These are phyloP conservation scores for Suillus placidus DNA, from an alignment of 768 basidiomycete species.

Conservation along the genomic window DNA sequence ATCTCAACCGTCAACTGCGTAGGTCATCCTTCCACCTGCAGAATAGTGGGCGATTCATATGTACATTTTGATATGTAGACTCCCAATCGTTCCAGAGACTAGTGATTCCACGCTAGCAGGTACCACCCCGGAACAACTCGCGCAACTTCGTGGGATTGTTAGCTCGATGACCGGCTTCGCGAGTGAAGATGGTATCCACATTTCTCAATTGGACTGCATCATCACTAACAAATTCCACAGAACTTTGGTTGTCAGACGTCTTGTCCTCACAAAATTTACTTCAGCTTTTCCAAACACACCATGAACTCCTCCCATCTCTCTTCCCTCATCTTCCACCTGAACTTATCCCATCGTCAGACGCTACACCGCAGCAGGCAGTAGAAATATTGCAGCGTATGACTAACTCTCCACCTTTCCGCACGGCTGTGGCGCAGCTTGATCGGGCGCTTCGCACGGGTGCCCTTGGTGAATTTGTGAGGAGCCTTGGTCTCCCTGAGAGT, in stretches of 20 bases:
- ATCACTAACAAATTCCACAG: conserved; percentile 10
- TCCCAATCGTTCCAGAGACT: background rate
- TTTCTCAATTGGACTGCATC: conserved; percentile 4
- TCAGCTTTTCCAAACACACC: conserved; percentile 71
- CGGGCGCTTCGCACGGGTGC: conserved; percentile 83
- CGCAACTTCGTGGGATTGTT: conserved; percentile 59
- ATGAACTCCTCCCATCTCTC: conserved; percentile 66
- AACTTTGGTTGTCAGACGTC: conserved; percentile 73
- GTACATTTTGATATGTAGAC: background rate
- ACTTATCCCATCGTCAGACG: conserved; percentile 66
- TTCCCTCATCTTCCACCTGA: conserved; percentile 85
- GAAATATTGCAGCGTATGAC: conserved; percentile 77
- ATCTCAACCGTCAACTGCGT: conserved; percentile 36
- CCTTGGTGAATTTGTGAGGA: conserved; percentile 71
- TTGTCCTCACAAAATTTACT: conserved; percentile 72
- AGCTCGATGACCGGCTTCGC: conserved; percentile 44
- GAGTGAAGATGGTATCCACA: conserved; percentile 13
- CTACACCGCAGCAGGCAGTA: conserved; percentile 31
- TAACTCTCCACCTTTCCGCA: conserved; percentile 81
- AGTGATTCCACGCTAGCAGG: conserved; percentile 13
- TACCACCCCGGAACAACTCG: conserved; percentile 65
- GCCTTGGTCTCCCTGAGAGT: conserved; percentile 81
- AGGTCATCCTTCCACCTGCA: conserved; percentile 9
- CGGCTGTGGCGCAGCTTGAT: conserved; percentile 79
- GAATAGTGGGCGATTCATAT: background rate